phyloP scores from a whole-genome alignment of 2,329 filamentous ascomycete species.

The Scopulariopsis brevicaulis region DNA sequence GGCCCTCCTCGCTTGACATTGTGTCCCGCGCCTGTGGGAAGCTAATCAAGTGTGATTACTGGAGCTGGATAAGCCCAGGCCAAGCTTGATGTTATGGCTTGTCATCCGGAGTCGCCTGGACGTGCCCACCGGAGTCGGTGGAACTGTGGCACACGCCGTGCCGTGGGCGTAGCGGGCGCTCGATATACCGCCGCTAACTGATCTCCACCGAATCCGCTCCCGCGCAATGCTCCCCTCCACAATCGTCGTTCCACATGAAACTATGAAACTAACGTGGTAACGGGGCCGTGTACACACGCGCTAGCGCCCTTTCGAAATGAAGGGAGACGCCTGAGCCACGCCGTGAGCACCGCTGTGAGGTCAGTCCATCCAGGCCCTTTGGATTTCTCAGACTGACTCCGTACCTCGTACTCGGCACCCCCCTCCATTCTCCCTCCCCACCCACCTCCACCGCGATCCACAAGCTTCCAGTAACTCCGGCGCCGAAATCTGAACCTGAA shows the following conservation, averaged over 20 bases:
- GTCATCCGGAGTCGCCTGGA: neutral
- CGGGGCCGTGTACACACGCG: neutral
- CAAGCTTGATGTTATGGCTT: neutral
- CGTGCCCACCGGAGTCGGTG: neutral
- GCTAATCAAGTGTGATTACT: neutral
- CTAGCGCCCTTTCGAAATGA: neutral
- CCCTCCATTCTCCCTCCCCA: neutral
- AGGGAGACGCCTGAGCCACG: neutral
- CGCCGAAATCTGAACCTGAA: neutral
- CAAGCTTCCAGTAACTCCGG: slow-evolving; percentile 1
- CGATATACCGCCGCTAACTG: neutral
- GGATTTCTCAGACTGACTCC: neutral
- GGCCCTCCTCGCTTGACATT: too few species aligned
- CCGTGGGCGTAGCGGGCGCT: neutral
- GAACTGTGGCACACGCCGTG: neutral
- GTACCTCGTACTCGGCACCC: neutral
- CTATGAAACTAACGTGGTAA: neutral
- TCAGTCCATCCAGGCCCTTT: neutral
- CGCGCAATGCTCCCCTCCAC: neutral
- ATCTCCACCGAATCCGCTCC: neutral
- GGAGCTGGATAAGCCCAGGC: neutral
- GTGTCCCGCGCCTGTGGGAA: too few species aligned
- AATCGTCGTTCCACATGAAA: neutral
- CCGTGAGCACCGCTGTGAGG: neutral
- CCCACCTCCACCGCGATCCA: neutral